phyloP scores from a whole-genome alignment of 176 grass and related monocot species.

The Cenchrus purpureus region DNA sequence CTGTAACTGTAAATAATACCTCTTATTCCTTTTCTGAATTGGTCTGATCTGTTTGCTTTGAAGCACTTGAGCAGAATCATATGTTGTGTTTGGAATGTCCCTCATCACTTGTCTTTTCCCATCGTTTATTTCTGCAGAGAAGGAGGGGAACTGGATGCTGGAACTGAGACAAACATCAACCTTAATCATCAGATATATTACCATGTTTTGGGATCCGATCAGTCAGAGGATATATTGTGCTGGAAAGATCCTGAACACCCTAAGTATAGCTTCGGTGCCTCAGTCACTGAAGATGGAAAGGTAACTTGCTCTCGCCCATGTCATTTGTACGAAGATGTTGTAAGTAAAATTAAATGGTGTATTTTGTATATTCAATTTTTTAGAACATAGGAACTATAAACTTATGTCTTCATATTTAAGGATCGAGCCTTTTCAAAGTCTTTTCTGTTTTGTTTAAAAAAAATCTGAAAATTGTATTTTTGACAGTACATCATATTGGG shows the following conservation, averaged over 20 bases:
- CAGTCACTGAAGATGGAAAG: conserved; percentile 91
- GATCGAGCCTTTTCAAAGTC: not conserved
- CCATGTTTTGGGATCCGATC: conserved; percentile 84
- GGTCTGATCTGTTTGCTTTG: conserved; percentile 1
- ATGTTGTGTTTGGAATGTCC: not conserved
- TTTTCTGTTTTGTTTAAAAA: not conserved
- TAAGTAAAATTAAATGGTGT: conserved; percentile 13
- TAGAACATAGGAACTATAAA: not conserved
- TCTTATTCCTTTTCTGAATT: not conserved
- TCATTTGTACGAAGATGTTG: not conserved
- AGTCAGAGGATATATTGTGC: conserved; percentile 91
- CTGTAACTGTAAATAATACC: not conserved
- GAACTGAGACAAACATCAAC: conserved; percentile 94
- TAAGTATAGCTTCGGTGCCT: conserved; percentile 60
- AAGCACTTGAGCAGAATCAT: not conserved
- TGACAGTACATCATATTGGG: conserved; percentile 74
- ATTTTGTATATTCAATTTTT: conserved; percentile 4
- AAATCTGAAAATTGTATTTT: conserved; percentile 25
- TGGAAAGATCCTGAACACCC: conserved; percentile 95
- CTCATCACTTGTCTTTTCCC: conserved; percentile 25
- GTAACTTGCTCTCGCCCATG: conserved; percentile 17
- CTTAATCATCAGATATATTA: conserved; percentile 92
- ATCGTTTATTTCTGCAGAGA: conserved; percentile 48
- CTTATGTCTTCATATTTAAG: conserved; percentile 14
- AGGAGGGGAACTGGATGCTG: conserved; percentile 70